These are phyloP conservation scores for Teratosphaeria viscida DNA, from an alignment of 2,329 filamentous ascomycete genomes.

Conservation along the genomic window DNA sequence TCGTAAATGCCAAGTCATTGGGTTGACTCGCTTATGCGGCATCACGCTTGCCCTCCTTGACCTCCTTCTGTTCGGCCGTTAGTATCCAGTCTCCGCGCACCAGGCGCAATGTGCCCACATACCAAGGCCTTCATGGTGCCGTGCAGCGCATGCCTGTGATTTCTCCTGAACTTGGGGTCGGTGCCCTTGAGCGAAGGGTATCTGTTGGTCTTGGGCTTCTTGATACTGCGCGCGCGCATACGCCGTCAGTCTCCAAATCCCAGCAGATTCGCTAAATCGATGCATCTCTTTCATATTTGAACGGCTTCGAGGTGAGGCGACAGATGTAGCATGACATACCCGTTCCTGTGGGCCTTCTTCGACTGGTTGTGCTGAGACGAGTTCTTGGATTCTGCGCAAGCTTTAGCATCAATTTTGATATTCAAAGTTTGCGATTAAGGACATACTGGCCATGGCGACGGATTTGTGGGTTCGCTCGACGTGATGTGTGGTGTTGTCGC, in stretches of 20 bases:
- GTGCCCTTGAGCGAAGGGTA: conserved; percentile 98
- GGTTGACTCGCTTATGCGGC: conserved; percentile 51
- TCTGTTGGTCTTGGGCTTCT: conserved; percentile 98
- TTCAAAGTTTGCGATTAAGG: background rate
- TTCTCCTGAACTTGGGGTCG: conserved; percentile 99
- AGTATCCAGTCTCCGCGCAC: conserved; percentile 8
- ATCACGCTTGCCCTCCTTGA: conserved; percentile 91
- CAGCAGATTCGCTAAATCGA: background rate
- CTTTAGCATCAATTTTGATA: conserved; percentile 7
- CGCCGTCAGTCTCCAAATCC: conserved; percentile 1
- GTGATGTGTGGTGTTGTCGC: background rate
- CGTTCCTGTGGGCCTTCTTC: conserved; percentile 98
- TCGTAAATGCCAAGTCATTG: background rate
- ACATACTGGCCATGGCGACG: conserved; percentile 61
- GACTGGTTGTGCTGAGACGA: conserved; percentile 98
- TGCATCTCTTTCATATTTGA: background rate
- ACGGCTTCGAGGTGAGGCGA: conserved; percentile 1
- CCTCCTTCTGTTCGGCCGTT: conserved; percentile 66
- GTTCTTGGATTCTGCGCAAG: conserved; percentile 87
- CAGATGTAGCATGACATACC: conserved; percentile 52
- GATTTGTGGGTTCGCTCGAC: conserved; percentile 1
- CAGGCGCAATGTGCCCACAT: conserved; percentile 33
- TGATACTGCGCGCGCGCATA: conserved; percentile 62
- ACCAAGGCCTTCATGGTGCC: conserved; percentile 97
- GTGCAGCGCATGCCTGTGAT: conserved; percentile 99